A percentile compares a stretch with the other conserved stretches of the same genome.
Conservation (phyloP, 768 basidiomycete genomes). For the Plicaturopsis crispa region DNA sequence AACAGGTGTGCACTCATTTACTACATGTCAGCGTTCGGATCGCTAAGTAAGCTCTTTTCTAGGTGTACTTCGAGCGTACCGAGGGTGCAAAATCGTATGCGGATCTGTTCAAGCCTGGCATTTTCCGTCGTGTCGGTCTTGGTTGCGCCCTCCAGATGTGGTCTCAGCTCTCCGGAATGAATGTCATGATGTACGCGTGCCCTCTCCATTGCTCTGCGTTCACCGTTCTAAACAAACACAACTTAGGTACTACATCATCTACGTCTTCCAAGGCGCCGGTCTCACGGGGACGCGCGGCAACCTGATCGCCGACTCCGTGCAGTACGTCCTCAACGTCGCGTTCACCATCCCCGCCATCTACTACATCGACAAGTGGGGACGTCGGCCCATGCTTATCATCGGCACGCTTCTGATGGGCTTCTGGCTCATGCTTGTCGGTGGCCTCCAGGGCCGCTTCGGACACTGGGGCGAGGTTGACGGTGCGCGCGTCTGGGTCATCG, state of each 20-base stretch:
- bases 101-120: conserved; percentile 59
- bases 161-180: conserved; percentile 73
- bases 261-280: conserved; percentile 47
- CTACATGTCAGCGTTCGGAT: background rate
- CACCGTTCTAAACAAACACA: too few relatives aligned
- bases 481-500: conserved; percentile 39
- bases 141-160: conserved; percentile 74
- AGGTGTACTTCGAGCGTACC: conserved; percentile 50
- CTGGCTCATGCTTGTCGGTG: conserved; percentile 73
- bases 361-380: conserved; percentile 76
- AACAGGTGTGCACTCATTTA: conserved; percentile 21
- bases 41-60: background rate
- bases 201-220: background rate
- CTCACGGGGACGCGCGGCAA: conserved; percentile 42
- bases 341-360: conserved; percentile 41
- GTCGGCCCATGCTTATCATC: conserved; percentile 63
- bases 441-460: conserved; percentile 62
- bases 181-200: conserved; percentile 66
- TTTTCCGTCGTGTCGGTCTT: conserved; percentile 63
- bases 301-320: conserved; percentile 46
- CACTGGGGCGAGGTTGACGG: conserved; percentile 45
- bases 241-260: conserved; percentile 43
- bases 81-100: conserved; percentile 66
- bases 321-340: conserved; percentile 35
- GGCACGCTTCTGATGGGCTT: conserved; percentile 67